Base-by-base conservation (phyloP, 2,329 filamentous ascomycete genomes). In the Helotiales sp. region DNA sequence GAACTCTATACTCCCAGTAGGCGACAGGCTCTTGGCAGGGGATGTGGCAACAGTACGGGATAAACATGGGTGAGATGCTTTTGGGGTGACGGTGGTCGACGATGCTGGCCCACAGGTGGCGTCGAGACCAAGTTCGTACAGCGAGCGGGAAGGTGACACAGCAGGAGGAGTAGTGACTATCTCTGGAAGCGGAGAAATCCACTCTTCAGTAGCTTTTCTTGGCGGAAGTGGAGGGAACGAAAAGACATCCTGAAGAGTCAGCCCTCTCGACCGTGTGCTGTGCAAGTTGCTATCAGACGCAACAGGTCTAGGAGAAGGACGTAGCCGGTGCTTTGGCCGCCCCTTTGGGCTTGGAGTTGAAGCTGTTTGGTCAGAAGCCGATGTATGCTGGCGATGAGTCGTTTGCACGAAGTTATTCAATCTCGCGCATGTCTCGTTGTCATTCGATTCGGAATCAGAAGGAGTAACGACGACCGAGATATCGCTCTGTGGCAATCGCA, bases 161-260 rank as follows among this genome's bases (percentile, higher is more conserved):
- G 24, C 31, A 10, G 36, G 46, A 36, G 52, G 44, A 10, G 51
- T 34, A 25, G 15, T 44, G 22, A 56, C 46, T 12, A 68, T 65
- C 27, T 62, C 63, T 5, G 67, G 67, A 15, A 70, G 62, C 8
- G 67, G 67, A 10, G 62, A 65, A 30, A 59, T 55, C 67, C 67
- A 69, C 17, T 69, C 67, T 24, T 27, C 61, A 6, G 67, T 69
- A 5, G 49, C 40, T 50, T 66, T 69, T 30, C 67, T 63, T 5
- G 52, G 40, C 9, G 59, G 59, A 2, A 70, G 42, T 13, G 66
- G 61, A 19, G 67, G 67, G 52, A 70, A 70, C 2, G 67, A 70
- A 1, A 67, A 52, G 19, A 62, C 59, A 50, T 64, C 63, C 30
- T 48, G 25, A 5, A 48, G 13, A n/a, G 46, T 33, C 15, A 33